Evolutionary conservation across 441 rosid species (phyloP).

Genomic region (Pelargonium australe): DNA sequence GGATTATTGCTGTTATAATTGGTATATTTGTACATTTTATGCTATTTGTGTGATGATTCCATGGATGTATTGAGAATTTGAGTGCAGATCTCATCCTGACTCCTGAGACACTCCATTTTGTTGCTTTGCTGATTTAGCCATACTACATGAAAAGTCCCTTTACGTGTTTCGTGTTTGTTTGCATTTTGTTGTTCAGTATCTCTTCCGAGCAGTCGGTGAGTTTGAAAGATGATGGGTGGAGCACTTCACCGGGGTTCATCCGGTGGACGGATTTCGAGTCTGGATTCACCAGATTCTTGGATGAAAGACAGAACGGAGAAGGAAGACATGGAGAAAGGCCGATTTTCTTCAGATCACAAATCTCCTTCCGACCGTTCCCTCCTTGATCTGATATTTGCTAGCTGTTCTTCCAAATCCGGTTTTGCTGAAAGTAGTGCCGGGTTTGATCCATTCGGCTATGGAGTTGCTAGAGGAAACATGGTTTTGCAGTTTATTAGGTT

Average conservation of each 20-base stretch:
- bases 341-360: constrained; percentile 5
- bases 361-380: not conserved
- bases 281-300: constrained; percentile 68
- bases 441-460: constrained; percentile 46
- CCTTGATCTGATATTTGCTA: constrained; percentile 21
- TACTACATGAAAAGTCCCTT: not conserved
- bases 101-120: not conserved
- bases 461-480: constrained; percentile 48
- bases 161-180: not conserved
- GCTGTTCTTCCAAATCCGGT: constrained; percentile 51
- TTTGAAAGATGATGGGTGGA: constrained; percentile 6
- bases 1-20: not conserved
- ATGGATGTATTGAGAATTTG: not conserved
- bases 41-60: not conserved
- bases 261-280: constrained; percentile 57
- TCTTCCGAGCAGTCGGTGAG: not conserved
- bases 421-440: constrained; percentile 49
- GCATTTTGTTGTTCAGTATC: not conserved
- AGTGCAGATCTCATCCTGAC: not conserved
- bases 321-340: constrained; percentile 41
- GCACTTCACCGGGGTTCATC: constrained; percentile 45
- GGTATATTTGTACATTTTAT: not conserved
- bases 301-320: constrained; percentile 72
- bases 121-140: not conserved
- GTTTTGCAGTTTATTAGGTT: constrained; percentile 54